These are phyloP conservation scores for Trichophyton benhamiae DNA, from an alignment of 2,329 filamentous ascomycete species.

Conservation along the genomic window DNA sequence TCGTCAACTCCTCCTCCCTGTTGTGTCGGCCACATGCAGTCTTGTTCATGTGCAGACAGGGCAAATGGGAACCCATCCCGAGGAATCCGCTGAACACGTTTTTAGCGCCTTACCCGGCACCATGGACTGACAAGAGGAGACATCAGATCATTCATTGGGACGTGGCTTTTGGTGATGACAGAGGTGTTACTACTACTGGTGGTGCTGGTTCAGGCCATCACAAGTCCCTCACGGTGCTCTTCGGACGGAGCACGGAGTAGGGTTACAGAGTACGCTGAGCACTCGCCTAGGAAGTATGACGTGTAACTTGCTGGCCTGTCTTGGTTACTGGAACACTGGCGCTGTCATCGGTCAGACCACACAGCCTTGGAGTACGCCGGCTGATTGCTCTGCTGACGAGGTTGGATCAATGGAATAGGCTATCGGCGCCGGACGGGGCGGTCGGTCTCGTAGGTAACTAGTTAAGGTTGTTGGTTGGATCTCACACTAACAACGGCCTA, in stretches of 20 bases:
- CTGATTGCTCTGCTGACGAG: too few species aligned
- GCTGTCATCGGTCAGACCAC: too few species aligned
- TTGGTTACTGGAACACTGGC: too few species aligned
- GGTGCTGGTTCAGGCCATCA: background rate
- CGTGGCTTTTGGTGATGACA: background rate
- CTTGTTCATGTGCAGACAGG: background rate
- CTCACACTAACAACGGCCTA: too few species aligned
- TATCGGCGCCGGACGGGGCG: background rate
- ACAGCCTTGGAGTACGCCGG: too few species aligned
- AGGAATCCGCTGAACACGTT: slow-evolving; percentile 2
- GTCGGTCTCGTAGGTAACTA: too few species aligned
- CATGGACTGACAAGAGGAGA: background rate
- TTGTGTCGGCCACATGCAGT: background rate
- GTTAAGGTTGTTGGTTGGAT: background rate
- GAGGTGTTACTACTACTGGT: background rate
- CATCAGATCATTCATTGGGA: background rate
- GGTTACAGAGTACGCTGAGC: background rate
- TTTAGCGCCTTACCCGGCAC: slow-evolving; percentile 3
- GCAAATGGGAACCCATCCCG: slow-evolving; percentile 2
- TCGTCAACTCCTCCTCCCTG: background rate
- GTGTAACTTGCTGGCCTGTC: background rate
- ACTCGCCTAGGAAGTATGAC: background rate
- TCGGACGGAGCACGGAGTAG: background rate
- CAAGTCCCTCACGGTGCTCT: too few species aligned
- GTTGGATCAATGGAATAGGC: background rate